phyloP scores from a whole-genome alignment of 148 eudicot genomes.

The Diospyros lotus region DNA sequence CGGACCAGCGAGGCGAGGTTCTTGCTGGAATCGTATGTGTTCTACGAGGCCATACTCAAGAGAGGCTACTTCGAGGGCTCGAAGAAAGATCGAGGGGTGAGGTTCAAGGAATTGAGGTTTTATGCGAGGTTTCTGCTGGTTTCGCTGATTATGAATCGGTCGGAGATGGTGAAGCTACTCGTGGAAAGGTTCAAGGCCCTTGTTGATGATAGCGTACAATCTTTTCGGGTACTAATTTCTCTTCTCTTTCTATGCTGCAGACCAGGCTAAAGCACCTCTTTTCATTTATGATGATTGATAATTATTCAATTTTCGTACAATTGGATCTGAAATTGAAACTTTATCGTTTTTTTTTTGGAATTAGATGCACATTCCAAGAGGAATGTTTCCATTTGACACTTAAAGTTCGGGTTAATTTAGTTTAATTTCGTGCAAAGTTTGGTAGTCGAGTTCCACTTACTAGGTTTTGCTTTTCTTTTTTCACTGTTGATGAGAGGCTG shows the following conservation, averaged over 20 bases:
- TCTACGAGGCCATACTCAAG: constrained; percentile 74
- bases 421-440: not conserved
- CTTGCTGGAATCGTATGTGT: constrained; percentile 68
- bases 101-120: constrained; percentile 94
- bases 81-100: constrained; percentile 48
- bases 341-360: not conserved
- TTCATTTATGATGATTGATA: not conserved
- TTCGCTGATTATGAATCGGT: constrained; percentile 60
- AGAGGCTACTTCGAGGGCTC: constrained; percentile 56
- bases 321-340: not conserved
- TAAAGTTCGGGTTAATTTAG: not conserved
- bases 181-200: constrained; percentile 59
- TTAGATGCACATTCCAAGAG: not conserved
- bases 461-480: not conserved
- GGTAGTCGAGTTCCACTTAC: not conserved
- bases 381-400: not conserved
- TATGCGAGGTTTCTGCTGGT: constrained; percentile 86
- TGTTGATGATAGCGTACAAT: constrained; percentile 59
- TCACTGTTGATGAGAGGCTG: not conserved
- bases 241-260: not conserved
- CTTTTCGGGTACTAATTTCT: constrained; percentile 45
- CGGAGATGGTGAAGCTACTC: constrained; percentile 53
- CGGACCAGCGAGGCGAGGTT: constrained; percentile 79
- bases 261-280: not conserved
- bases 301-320: not conserved